These are phyloP conservation scores for Boletus reticuloceps DNA, from an alignment of 768 basidiomycete genomes.

Conservation along the genomic window DNA sequence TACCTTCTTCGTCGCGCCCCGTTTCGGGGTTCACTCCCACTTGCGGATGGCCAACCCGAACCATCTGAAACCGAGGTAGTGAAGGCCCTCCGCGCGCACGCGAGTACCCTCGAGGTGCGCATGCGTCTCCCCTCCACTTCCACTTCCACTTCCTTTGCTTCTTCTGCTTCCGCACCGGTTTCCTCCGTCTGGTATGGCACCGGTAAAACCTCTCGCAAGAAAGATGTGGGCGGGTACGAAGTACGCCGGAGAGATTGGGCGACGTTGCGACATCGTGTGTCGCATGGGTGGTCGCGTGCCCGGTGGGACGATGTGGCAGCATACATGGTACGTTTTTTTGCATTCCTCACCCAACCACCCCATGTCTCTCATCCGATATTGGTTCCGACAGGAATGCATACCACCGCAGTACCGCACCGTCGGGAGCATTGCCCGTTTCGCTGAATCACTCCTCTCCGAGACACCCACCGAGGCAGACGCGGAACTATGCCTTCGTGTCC, in stretches of 20 bases:
- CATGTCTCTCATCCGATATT: no score
- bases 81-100: slow-evolving; percentile 56
- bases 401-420: slow-evolving; percentile 53
- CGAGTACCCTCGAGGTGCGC: slow-evolving; percentile 52
- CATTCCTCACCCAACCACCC: background rate
- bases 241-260: slow-evolving; percentile 53
- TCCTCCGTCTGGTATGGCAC: slow-evolving; percentile 37
- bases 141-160: slow-evolving; percentile 13
- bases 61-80: slow-evolving; percentile 47
- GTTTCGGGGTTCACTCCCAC: slow-evolving; percentile 20
- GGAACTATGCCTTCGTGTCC: slow-evolving; percentile 34
- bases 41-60: slow-evolving; percentile 1
- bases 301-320: slow-evolving; percentile 65
- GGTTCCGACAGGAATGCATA: slow-evolving; percentile 59
- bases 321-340: slow-evolving; percentile 52
- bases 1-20: slow-evolving; percentile 45
- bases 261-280: slow-evolving; percentile 16
- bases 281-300: slow-evolving; percentile 31
- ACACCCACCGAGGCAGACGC: background rate
- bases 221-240: slow-evolving; percentile 58
- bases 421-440: slow-evolving; percentile 48
- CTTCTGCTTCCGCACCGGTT: slow-evolving; percentile 26
- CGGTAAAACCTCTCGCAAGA: slow-evolving; percentile 26
- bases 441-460: slow-evolving; percentile 33
- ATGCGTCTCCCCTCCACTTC: slow-evolving; percentile 45